These are phyloP conservation scores for Nephromyces sp. DNA, from an alignment of 169 alveolate species.

Conservation along the genomic window DNA sequence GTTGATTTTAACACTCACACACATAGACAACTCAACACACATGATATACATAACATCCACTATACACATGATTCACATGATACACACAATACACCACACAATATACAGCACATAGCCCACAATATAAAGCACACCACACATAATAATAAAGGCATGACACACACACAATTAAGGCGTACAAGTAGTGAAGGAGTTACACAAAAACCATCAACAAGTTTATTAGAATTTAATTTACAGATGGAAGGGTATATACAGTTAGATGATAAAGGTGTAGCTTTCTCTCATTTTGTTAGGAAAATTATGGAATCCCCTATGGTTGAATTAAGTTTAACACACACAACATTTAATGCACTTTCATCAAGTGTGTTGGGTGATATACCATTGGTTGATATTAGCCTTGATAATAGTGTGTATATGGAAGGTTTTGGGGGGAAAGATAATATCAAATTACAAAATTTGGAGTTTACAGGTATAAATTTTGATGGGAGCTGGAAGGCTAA, in stretches of 20 bases:
- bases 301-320: neutral
- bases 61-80: too few species aligned
- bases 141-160: too few species aligned
- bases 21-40: too few species aligned
- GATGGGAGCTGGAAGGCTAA: neutral
- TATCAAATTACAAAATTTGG: neutral
- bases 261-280: neutral
- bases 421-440: neutral
- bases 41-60: too few species aligned
- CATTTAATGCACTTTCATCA: neutral
- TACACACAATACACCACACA: too few species aligned
- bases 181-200: too few species aligned
- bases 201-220: neutral
- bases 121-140: too few species aligned
- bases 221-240: neutral
- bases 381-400: neutral
- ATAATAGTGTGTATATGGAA: neutral
- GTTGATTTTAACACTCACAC: too few species aligned
- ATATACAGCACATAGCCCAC: too few species aligned
- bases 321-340: neutral
- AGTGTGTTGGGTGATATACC: neutral
- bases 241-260: neutral
- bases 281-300: neutral
- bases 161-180: too few species aligned
- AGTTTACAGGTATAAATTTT: neutral